phyloP scores from a whole-genome alignment of 805 yeast species.

The Starmerella apis region DNA sequence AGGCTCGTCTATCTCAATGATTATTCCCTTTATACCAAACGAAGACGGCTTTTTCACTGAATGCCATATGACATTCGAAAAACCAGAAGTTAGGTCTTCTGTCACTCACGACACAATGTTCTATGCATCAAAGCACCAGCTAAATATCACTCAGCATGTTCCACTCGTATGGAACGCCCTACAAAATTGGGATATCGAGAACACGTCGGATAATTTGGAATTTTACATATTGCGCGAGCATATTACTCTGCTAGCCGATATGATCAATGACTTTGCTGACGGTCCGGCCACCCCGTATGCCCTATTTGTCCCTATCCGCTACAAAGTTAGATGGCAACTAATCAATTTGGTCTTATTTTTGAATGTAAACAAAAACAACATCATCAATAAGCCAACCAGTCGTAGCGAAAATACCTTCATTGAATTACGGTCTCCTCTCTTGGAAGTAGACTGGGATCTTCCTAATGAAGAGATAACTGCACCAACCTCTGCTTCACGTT shows the following conservation, averaged over 20 bases:
- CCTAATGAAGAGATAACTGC: conserved; percentile 43
- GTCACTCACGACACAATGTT: conserved; percentile 79
- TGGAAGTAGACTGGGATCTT: conserved; percentile 40
- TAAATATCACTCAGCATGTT: conserved; percentile 50
- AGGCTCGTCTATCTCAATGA: conserved; percentile 42
- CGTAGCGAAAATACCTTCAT: conserved; percentile 68
- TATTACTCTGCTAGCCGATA: conserved; percentile 57
- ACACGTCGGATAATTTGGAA: conserved; percentile 43
- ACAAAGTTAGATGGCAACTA: conserved; percentile 51
- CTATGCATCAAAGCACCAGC: conserved; percentile 46
- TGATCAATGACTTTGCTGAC: conserved; percentile 62
- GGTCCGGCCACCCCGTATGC: conserved; percentile 61
- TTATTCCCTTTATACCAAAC: conserved; percentile 32
- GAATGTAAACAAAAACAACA: conserved; percentile 78
- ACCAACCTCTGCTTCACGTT: conserved; percentile 23
- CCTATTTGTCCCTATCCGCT: conserved; percentile 60
- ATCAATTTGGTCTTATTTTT: conserved; percentile 49
- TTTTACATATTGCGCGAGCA: conserved; percentile 75
- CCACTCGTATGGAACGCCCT: conserved; percentile 80
- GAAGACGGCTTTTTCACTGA: conserved; percentile 45
- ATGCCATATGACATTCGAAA: conserved; percentile 39
- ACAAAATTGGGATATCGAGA: conserved; percentile 55
- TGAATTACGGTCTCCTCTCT: conserved; percentile 54
- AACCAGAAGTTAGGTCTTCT: conserved; percentile 63
- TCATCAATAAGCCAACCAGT: conserved; percentile 81